Evolutionary conservation across 177 flowering plant species (phyloP), one percentile per base, ranked within the genome.

Genomic region (Telopea speciosissima): DNA sequence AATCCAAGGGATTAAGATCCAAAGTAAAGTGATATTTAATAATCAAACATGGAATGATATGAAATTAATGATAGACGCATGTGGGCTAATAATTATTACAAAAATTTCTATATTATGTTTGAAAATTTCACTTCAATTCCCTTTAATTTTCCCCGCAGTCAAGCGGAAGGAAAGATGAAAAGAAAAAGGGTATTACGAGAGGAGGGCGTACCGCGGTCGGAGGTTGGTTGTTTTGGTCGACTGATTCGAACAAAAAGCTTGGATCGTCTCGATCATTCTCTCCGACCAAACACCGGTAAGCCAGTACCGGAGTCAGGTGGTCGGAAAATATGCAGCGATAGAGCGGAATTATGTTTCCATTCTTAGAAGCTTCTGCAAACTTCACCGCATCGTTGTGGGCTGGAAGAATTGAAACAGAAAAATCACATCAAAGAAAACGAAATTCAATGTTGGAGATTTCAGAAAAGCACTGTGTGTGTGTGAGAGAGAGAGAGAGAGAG

Each of bases 211-310:
- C 96, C 40, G 83, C 85, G 71, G 77, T 86, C 5, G 93, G 83
- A 62, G 60, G 79, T 13, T 68, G 63, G 17, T 67, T 67, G 31
- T 92, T 93, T 26, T 91, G 90, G 80, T 90, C 94, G 19, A 92
- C 94, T 0, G 97, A 89, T 73, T 90, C 96, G 31, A 82, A 89
- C 52, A 90, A 74, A 78, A 92, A 92, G 76, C 98, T 93, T 0
- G 97, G 98, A 26, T 97, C 87, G 11, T 91, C 93, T 42, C 92
- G 78, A 25, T 93, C 93, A 68, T 91, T 93, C 72, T 93, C 95
- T 73, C 84, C 86, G 12, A 91, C 97, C 73, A 93, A 75, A 70
- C 97, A 90, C n/a, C 98, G 85, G 70, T 89, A 93, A 8, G 98
- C 98, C 3, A 93, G 85, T 26, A 91, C 90, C 3, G 98, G 97